These are phyloP conservation scores for Termitomyces sp. DNA, from an alignment of 768 basidiomycete species.

Conservation along the genomic window DNA sequence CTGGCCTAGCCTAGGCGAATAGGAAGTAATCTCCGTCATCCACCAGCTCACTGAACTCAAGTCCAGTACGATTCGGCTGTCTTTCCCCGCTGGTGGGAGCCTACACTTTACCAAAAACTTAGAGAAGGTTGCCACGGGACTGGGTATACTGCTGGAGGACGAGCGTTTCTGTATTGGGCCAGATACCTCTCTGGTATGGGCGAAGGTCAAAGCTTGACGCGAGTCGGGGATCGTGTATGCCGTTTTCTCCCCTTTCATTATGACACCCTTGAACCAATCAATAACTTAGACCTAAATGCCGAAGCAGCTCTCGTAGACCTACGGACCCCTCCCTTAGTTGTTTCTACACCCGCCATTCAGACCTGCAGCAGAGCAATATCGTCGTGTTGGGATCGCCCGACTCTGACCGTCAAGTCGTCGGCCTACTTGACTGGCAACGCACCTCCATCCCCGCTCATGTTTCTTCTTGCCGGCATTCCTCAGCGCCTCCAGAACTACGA, in stretches of 20 bases:
- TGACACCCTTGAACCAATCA: conserved; percentile 18
- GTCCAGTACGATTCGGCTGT: conserved; percentile 42
- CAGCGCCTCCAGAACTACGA: too few species aligned
- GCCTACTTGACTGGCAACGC: neutral
- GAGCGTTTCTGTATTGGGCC: neutral
- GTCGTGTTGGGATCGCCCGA: neutral
- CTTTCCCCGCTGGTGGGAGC: conserved; percentile 34
- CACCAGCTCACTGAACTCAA: conserved; percentile 47
- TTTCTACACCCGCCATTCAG: neutral
- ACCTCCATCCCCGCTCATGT: neutral
- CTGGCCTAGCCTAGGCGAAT: conserved; percentile 25
- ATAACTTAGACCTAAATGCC: conserved; percentile 39
- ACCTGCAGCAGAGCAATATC: too few species aligned
- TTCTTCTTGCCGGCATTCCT: too few species aligned
- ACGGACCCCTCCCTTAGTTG: conserved; percentile 36
- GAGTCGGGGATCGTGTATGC: neutral
- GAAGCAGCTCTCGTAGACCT: conserved; percentile 38
- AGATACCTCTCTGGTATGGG: neutral
- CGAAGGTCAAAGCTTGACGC: neutral
- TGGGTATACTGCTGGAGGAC: neutral
- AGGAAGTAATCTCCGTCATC: conserved; percentile 37
- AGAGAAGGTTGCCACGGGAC: neutral
- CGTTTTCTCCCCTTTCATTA: neutral
- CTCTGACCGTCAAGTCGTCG: neutral
- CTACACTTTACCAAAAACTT: conserved; percentile 20